Conservation (phyloP, 2,329 filamentous ascomycete species). For the Curvularia verruculosa region DNA sequence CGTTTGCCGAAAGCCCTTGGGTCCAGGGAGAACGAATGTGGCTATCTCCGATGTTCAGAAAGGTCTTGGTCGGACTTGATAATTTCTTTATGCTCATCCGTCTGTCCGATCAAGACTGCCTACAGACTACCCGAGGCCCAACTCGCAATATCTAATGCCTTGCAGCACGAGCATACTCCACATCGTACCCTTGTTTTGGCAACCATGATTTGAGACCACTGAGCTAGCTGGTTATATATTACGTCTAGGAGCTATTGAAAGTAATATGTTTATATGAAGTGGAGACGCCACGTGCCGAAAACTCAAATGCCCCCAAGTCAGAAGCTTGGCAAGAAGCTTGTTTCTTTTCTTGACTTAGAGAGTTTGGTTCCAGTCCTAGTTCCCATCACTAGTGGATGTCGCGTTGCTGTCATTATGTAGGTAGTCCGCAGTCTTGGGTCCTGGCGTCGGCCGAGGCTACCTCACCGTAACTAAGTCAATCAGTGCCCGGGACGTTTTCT, state of each 20-base stretch:
- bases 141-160: not conserved
- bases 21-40: not conserved
- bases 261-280: slow-evolving; percentile 18
- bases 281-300: slow-evolving; percentile 11
- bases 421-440: not conserved
- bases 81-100: not conserved
- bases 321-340: slow-evolving; percentile 13
- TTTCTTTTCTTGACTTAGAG: slow-evolving; percentile 3
- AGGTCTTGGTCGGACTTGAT: not conserved
- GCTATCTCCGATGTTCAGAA: not conserved
- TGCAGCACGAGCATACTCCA: not conserved
- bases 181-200: too few relatives aligned
- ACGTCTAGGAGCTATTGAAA: slow-evolving; percentile 10
- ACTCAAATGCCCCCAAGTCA: slow-evolving; percentile 1
- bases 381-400: not conserved
- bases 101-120: not conserved
- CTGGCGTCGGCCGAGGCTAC: not conserved
- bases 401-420: not conserved
- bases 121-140: not conserved
- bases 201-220: not conserved
- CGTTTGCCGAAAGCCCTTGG: not conserved
- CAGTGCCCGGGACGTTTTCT: not conserved
- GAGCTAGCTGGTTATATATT: slow-evolving; percentile 1
- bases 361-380: not conserved
- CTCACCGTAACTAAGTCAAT: not conserved